Percentiles rank a stretch among this genome's conserved stretches.
phyloP scores from a whole-genome alignment of 208 protist genomes.

The Tritrichomonas foetus region DNA sequence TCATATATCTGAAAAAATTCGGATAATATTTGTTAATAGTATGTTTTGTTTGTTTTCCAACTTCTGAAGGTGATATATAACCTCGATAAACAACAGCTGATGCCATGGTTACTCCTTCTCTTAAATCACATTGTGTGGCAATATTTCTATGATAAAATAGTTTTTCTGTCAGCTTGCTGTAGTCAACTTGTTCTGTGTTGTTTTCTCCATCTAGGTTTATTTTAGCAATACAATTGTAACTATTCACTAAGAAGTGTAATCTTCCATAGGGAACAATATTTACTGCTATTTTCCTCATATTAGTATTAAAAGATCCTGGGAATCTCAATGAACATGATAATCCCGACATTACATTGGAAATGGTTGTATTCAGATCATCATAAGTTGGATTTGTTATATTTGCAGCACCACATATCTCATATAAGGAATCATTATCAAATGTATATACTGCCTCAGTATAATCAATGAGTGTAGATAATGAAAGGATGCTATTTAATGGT shows the following conservation, averaged over 20 bases:
- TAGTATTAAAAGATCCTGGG: slow-evolving; percentile 70
- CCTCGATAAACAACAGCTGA: too few relatives aligned
- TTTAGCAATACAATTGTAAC: too few relatives aligned
- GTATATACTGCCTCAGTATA: slow-evolving; percentile 59
- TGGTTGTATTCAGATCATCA: slow-evolving; percentile 66
- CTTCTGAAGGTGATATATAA: too few relatives aligned
- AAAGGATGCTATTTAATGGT: slow-evolving; percentile 64
- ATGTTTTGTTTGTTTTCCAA: too few relatives aligned
- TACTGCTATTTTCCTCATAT: slow-evolving; percentile 62
- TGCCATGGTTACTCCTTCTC: too few relatives aligned
- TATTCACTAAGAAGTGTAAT: slow-evolving; percentile 69
- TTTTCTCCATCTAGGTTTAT: too few relatives aligned
- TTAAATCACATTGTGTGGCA: too few relatives aligned
- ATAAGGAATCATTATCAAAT: slow-evolving; percentile 71
- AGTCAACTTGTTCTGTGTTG: too few relatives aligned
- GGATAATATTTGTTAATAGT: too few relatives aligned
- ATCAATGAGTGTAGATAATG: slow-evolving; percentile 66
- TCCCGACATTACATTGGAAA: slow-evolving; percentile 69
- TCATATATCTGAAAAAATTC: too few relatives aligned
- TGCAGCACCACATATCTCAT: slow-evolving; percentile 67
- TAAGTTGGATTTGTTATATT: slow-evolving; percentile 67
- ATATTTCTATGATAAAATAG: too few relatives aligned
- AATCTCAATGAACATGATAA: slow-evolving; percentile 67
- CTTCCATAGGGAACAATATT: slow-evolving; percentile 71
- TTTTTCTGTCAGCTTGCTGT: too few relatives aligned